phyloP scores from a whole-genome alignment of 1,284 basidiomycete genomes.

The Cutaneotrichosporon mucoides region DNA sequence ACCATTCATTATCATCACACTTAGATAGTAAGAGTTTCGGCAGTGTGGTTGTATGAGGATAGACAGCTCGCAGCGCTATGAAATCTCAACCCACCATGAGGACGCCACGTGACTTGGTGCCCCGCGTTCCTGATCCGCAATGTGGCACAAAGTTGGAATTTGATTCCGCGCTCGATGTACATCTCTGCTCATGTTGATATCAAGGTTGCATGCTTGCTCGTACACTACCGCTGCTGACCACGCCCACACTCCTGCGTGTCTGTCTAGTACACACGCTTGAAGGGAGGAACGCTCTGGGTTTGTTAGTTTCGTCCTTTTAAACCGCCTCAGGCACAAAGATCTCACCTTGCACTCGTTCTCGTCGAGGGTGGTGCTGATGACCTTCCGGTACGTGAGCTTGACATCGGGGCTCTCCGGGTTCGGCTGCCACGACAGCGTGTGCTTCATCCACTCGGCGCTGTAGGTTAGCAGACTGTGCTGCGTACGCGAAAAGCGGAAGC shows the following conservation, averaged over 20 bases:
- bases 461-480: too few relatives aligned
- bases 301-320: slow-evolving; percentile 40
- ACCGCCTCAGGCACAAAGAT: background rate
- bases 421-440: slow-evolving; percentile 81
- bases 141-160: too few relatives aligned
- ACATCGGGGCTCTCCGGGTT: slow-evolving; percentile 71
- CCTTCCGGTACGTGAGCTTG: slow-evolving; percentile 80
- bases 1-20: too few relatives aligned
- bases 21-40: too few relatives aligned
- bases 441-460: slow-evolving; percentile 74
- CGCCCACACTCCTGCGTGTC: background rate
- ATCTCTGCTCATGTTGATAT: background rate
- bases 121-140: too few relatives aligned
- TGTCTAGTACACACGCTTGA: slow-evolving; percentile 20
- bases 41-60: too few relatives aligned
- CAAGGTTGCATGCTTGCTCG: slow-evolving; percentile 2
- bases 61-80: too few relatives aligned
- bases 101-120: too few relatives aligned
- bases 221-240: slow-evolving; percentile 1
- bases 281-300: slow-evolving; percentile 53
- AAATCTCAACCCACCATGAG: too few relatives aligned
- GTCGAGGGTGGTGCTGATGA: slow-evolving; percentile 72
- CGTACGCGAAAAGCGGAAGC: too few relatives aligned
- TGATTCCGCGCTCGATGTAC: too few relatives aligned
- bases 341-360: slow-evolving; percentile 58